Conservation (phyloP, 371 early-diverging fungal species). For the Lichtheimia ramosa region DNA sequence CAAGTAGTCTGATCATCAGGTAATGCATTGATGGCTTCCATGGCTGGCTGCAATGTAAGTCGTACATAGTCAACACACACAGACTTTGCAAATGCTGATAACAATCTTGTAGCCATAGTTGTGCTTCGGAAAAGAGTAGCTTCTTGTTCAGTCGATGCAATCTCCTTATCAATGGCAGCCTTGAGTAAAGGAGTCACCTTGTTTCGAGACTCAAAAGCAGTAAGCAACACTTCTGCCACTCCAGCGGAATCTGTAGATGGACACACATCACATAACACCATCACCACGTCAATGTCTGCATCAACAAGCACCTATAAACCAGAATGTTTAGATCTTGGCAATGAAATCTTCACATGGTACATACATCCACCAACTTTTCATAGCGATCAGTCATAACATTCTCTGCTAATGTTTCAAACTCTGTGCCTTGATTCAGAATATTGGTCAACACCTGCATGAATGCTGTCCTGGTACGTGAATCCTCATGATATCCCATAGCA, state of each 20-base stretch:
- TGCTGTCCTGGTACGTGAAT: constrained; percentile 80
- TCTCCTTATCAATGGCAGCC: constrained; percentile 80
- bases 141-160: constrained; percentile 77
- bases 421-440: constrained; percentile 83
- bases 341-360: constrained; percentile 1
- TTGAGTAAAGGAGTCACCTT: constrained; percentile 70
- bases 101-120: constrained; percentile 83
- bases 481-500: constrained; percentile 90
- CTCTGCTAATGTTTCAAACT: constrained; percentile 82
- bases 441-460: constrained; percentile 93
- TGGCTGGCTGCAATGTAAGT: constrained; percentile 74
- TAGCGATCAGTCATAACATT: constrained; percentile 73
- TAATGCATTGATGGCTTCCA: constrained; percentile 56
- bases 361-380: constrained; percentile 72
- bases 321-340: background rate
- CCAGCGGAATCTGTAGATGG: constrained; percentile 83
- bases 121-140: constrained; percentile 90
- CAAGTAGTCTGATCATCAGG: constrained; percentile 54
- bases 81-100: constrained; percentile 77
- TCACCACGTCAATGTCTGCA: constrained; percentile 70
- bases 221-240: constrained; percentile 72
- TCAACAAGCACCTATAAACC: constrained; percentile 54
- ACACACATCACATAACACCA: constrained; percentile 87
- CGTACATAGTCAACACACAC: constrained; percentile 82
- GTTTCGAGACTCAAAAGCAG: constrained; percentile 77